These are phyloP conservation scores for Spathaspora sp. DNA, from an alignment of 1,139 yeast genomes.

Conservation along the genomic window DNA sequence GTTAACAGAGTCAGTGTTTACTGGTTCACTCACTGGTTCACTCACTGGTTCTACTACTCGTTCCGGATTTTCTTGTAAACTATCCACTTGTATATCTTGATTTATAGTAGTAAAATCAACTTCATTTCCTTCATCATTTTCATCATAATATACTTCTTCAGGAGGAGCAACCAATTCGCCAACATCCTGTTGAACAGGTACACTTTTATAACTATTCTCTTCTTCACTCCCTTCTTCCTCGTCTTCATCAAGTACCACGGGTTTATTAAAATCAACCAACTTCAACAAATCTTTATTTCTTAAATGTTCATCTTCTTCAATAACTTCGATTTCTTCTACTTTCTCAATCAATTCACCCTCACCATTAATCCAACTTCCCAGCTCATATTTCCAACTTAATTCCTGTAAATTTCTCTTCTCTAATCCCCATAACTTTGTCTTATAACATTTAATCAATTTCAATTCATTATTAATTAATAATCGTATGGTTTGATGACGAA, in stretches of 20 bases:
- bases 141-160: slow-evolving; percentile 41
- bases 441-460: slow-evolving; percentile 57
- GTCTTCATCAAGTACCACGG: slow-evolving; percentile 53
- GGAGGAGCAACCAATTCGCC: slow-evolving; percentile 23
- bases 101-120: slow-evolving; percentile 31
- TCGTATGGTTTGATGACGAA: slow-evolving; percentile 58
- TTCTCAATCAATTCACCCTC: slow-evolving; percentile 74
- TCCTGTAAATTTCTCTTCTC: slow-evolving; percentile 65
- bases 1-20: no score
- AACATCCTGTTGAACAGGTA: no score
- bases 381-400: slow-evolving; percentile 58
- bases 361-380: slow-evolving; percentile 83
- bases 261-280: slow-evolving; percentile 61
- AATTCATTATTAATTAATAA: slow-evolving; percentile 61
- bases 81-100: no score
- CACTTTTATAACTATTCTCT: slow-evolving; percentile 46
- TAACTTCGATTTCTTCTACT: slow-evolving; percentile 16
- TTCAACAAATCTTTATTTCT: slow-evolving; percentile 51
- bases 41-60: slow-evolving; percentile 9
- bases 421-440: slow-evolving; percentile 87
- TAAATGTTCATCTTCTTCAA: slow-evolving; percentile 26
- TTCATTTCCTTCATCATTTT: slow-evolving; percentile 41
- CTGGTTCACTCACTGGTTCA: slow-evolving; percentile 42
- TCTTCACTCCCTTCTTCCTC: slow-evolving; percentile 51
- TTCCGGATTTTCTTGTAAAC: no score